Conservation (phyloP, 495 filamentous ascomycete genomes). For the Penicillium daleae region DNA sequence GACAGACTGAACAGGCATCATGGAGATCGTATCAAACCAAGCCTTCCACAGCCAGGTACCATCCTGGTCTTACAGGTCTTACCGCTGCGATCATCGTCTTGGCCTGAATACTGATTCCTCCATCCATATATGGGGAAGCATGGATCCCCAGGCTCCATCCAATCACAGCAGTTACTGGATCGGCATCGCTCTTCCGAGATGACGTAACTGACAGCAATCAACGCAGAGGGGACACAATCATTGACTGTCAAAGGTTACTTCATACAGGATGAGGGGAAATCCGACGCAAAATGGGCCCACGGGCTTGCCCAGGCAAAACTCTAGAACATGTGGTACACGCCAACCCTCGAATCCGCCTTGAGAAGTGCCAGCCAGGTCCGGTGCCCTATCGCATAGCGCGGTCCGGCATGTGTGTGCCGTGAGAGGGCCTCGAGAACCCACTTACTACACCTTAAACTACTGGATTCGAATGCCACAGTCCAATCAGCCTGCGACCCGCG, state of each 20-base stretch:
- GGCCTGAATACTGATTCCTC: background rate
- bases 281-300: constrained; percentile 1
- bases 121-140: background rate
- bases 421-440: constrained; percentile 5
- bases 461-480: constrained; percentile 3
- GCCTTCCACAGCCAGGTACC: constrained; percentile 7
- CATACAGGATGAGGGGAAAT: background rate
- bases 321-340: background rate
- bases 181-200: constrained; percentile 30
- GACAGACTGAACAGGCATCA: constrained; percentile 1
- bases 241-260: background rate
- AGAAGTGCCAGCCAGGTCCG: background rate
- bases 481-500: constrained; percentile 18
- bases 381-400: constrained; percentile 5
- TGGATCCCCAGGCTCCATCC: background rate
- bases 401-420: constrained; percentile 4
- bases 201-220: constrained; percentile 25
- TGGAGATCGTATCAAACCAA: constrained; percentile 11
- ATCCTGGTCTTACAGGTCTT: background rate
- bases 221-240: background rate
- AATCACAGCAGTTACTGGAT: constrained; percentile 6
- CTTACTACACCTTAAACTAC: constrained; percentile 13
- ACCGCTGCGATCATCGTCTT: constrained; percentile 1
- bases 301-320: background rate
- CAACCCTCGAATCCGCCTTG: background rate